A percentile compares a stretch with the other conserved stretches of the same genome.
phyloP scores from a whole-genome alignment of 176 grass and related monocot species.

The Thinopyrum elongatum region DNA sequence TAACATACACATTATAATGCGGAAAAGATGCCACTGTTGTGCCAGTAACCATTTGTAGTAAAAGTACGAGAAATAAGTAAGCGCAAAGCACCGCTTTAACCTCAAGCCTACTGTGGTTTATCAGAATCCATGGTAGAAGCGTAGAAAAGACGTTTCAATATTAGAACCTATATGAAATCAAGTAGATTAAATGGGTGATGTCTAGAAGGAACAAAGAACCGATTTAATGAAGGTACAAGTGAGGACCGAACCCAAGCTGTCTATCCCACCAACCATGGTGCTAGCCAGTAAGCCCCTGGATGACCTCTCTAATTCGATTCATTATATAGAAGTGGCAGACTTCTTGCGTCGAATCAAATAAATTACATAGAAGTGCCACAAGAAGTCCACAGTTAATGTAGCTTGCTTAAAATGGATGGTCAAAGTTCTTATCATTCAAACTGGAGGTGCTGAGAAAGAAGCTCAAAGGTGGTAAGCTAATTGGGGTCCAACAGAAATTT shows the following conservation, averaged over 20 bases:
- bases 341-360: not conserved
- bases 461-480: conserved; percentile 5
- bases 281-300: not conserved
- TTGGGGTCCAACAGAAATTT: not conserved
- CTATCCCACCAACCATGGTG: not conserved
- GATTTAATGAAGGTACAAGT: not conserved
- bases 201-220: not conserved
- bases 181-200: not conserved
- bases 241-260: not conserved
- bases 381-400: not conserved
- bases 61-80: not conserved
- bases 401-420: not conserved
- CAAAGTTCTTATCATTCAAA: conserved; percentile 1
- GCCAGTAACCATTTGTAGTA: not conserved
- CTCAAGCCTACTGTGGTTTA: not conserved
- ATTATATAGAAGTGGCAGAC: not conserved
- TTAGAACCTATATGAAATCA: not conserved
- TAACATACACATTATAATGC: conserved; percentile 28
- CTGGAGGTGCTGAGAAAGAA: not conserved
- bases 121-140: not conserved
- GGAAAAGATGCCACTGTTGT: conserved; percentile 4
- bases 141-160: not conserved
- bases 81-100: not conserved
- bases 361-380: not conserved
- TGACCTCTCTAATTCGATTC: not conserved